phyloP scores from a whole-genome alignment of 805 yeast genomes.

The Priceomyces melissophilus region DNA sequence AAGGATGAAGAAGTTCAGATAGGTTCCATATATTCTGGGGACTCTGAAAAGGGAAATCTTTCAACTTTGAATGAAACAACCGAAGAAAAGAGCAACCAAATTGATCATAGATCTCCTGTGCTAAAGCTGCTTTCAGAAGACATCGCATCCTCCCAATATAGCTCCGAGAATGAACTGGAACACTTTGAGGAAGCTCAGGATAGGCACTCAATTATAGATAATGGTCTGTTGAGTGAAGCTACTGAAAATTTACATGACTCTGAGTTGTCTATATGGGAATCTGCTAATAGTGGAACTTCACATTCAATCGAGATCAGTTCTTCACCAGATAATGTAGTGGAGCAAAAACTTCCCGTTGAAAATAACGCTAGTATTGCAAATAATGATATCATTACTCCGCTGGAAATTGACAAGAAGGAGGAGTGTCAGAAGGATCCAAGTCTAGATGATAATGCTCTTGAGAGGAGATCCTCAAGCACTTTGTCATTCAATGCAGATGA shows the following conservation, averaged over 20 bases:
- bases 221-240: no score
- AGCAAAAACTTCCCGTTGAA: no score
- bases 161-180: constrained; percentile 1
- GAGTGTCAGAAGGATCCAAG: background rate
- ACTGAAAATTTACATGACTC: no score
- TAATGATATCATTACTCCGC: background rate
- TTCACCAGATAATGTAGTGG: no score
- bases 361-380: no score
- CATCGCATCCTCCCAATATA: background rate
- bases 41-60: constrained; percentile 3
- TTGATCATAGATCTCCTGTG: background rate
- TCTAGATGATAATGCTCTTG: background rate
- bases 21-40: background rate
- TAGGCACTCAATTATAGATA: no score
- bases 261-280: no score
- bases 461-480: no score
- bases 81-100: constrained; percentile 2
- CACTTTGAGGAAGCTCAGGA: constrained; percentile 1
- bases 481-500: no score
- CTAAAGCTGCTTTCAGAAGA: background rate
- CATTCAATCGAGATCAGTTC: no score
- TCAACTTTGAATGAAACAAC: constrained; percentile 4
- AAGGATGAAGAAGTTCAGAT: background rate
- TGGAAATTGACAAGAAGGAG: background rate
- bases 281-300: no score